Base-by-base conservation (phyloP, 1,284 basidiomycete genomes). In the Volvariella surrecta region DNA sequence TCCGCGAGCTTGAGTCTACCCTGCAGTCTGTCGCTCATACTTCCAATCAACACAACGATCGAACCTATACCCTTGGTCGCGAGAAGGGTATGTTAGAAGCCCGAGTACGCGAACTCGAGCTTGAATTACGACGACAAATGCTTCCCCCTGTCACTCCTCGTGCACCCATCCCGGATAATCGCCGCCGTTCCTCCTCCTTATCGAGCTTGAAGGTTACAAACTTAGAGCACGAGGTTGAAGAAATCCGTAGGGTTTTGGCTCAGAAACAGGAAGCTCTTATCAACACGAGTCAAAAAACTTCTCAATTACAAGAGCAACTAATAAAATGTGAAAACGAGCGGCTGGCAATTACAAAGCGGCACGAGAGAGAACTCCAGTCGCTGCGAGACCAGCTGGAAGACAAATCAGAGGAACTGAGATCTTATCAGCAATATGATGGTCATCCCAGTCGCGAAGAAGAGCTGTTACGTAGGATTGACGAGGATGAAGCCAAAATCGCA, bases 401-500 rank as follows among this genome's bases (percentile, higher is more conserved):
- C 48, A 71, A 70, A 50, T 71, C 76, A 30, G 77, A 76, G 24
- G 79, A 83, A 46, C 50, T 84, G n/a, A 58, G 58, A 9, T 67
- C 64, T 34, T 44, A 76, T 32, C 65, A 55, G 50, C 62, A 57
- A 44, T 56, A 64, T 52, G 52, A 63, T 42, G 63, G 54, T 32
- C 59, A 64, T 45, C 59, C 58, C 20, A 55, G 57, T 13, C 60
- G 72, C 32, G 80, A 83, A 54, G 67, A 70, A 28, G 76, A 78
- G 47, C 52, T 82, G 30, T 48, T 80, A 50, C 62, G 65, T 52
- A 65, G 80, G 48, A 76, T 83, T 28, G 81, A 83, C 37, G 78
- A 79, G 53, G 81, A 83, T 46, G 74, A 75, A 35, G 74, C 71
- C 1, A 80, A 74, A 58, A 77, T 81, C 21, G 54, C 57, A 3